phyloP scores from a whole-genome alignment of 129 eudicot species.

The Flaveria brownii region DNA sequence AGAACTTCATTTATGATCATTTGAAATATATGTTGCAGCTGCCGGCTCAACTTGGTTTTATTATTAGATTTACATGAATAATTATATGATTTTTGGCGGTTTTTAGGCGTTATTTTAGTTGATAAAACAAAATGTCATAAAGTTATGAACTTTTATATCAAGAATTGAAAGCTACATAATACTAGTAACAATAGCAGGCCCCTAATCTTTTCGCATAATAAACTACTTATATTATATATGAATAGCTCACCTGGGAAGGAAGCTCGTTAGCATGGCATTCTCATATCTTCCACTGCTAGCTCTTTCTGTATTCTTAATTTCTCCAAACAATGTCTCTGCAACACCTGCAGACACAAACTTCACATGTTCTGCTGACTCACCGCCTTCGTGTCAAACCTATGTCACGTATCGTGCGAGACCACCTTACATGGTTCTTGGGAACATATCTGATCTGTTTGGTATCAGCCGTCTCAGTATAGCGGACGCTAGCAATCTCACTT shows the following conservation, averaged over 20 bases:
- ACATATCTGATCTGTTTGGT: slow-evolving; percentile 62
- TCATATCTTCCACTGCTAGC: slow-evolving; percentile 34
- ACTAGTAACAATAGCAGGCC: slow-evolving; percentile 35
- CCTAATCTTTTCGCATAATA: slow-evolving; percentile 29
- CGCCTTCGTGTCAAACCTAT: slow-evolving; percentile 59
- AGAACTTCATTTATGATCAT: slow-evolving; percentile 7
- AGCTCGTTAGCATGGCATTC: slow-evolving; percentile 47
- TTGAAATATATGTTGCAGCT: slow-evolving; percentile 3
- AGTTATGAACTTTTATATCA: slow-evolving; percentile 32
- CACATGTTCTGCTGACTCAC: slow-evolving; percentile 52
- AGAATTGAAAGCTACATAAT: slow-evolving; percentile 34
- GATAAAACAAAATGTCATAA: slow-evolving; percentile 38
- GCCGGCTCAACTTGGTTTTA: slow-evolving; percentile 55
- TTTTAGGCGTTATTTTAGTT: slow-evolving; percentile 21
- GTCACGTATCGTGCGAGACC: slow-evolving; percentile 54
- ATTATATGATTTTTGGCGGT: slow-evolving; percentile 3
- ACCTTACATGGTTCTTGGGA: slow-evolving; percentile 53
- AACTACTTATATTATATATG: not conserved
- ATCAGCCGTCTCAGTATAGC: slow-evolving; percentile 55
- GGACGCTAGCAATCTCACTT: slow-evolving; percentile 49
- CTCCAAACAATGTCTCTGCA: slow-evolving; percentile 32
- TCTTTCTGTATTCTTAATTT: slow-evolving; percentile 33
- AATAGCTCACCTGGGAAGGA: slow-evolving; percentile 19
- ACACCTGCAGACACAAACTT: slow-evolving; percentile 50
- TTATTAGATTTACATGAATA: slow-evolving; percentile 28